Evolutionary conservation across 805 yeast genomes (phyloP).

Genomic region (Pichia membranifaciens): DNA sequence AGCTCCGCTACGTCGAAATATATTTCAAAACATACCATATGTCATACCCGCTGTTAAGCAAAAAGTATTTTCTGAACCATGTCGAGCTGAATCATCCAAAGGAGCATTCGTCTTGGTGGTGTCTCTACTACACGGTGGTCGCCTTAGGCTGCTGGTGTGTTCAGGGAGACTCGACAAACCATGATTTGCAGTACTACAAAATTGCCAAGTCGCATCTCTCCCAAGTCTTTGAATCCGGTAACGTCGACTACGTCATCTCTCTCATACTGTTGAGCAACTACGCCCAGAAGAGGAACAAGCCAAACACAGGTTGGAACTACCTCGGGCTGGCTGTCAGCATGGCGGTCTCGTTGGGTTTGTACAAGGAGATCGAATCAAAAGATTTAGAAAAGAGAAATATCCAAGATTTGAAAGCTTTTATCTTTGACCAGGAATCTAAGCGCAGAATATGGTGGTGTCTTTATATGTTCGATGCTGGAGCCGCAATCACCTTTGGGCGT

Average conservation of each 20-base stretch:
- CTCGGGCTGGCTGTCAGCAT: constrained; percentile 59
- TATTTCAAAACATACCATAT: constrained; percentile 57
- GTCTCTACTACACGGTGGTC: constrained; percentile 49
- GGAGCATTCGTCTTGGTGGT: constrained; percentile 35
- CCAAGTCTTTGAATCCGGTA: constrained; percentile 53
- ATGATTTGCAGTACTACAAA: constrained; percentile 52
- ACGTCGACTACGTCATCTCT: constrained; percentile 47
- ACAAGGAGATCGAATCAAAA: constrained; percentile 39
- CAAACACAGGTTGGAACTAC: constrained; percentile 65
- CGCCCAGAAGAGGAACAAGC: constrained; percentile 58
- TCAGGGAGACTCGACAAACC: constrained; percentile 46
- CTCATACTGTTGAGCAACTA: constrained; percentile 52
- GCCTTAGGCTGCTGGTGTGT: constrained; percentile 69
- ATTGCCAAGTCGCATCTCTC: constrained; percentile 41
- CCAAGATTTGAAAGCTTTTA: constrained; percentile 27
- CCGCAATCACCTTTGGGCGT: constrained; percentile 59
- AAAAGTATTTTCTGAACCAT: constrained; percentile 45
- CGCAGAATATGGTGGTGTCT: constrained; percentile 67
- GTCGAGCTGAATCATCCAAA: constrained; percentile 4
- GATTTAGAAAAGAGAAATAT: constrained; percentile 9
- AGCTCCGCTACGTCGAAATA: constrained; percentile 25
- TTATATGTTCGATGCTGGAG: constrained; percentile 56
- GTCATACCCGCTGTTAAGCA: constrained; percentile 50
- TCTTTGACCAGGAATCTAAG: constrained; percentile 47
- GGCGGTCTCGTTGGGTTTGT: constrained; percentile 61